Percentiles rank a stretch among this genome's conserved stretches.
phyloP scores from a whole-genome alignment of 2,329 filamentous ascomycete species.

The Camillea tinctor region DNA sequence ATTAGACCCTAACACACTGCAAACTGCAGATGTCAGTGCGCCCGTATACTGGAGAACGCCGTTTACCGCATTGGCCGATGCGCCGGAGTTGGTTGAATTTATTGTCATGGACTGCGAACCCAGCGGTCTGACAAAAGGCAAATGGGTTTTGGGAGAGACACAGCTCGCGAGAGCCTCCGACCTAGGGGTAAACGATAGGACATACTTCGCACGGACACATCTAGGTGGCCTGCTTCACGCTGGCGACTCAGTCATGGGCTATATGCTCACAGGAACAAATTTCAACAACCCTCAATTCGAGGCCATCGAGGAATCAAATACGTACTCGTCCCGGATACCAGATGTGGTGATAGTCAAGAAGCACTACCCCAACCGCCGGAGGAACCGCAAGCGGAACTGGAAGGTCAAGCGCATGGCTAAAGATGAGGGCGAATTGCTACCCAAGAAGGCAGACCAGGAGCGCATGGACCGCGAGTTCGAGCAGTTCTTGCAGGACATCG shows the following conservation, averaged over 20 bases:
- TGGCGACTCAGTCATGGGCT: conserved; percentile 94
- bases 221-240: conserved; percentile 81
- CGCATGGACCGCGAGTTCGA: conserved; percentile 92
- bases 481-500: conserved; percentile 93
- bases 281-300: conserved; percentile 35
- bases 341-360: conserved; percentile 98
- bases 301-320: conserved; percentile 71
- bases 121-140: conserved; percentile 71
- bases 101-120: conserved; percentile 93
- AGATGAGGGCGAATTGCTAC: conserved; percentile 84
- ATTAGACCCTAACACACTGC: conserved; percentile 85
- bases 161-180: conserved; percentile 86
- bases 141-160: conserved; percentile 80
- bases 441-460: conserved; percentile 84
- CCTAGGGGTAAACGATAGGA: conserved; percentile 79
- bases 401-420: conserved; percentile 89
- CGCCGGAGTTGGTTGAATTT: conserved; percentile 85
- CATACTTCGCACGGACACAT: conserved; percentile 89
- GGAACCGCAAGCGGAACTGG: conserved; percentile 87
- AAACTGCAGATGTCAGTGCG: conserved; percentile 81
- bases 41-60: conserved; percentile 88
- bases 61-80: conserved; percentile 80
- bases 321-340: conserved; percentile 76
- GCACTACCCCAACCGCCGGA: conserved; percentile 76
- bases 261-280: conserved; percentile 71